Conservation (phyloP, 2,329 filamentous ascomycete genomes). For the Epichloe aotearoae region DNA sequence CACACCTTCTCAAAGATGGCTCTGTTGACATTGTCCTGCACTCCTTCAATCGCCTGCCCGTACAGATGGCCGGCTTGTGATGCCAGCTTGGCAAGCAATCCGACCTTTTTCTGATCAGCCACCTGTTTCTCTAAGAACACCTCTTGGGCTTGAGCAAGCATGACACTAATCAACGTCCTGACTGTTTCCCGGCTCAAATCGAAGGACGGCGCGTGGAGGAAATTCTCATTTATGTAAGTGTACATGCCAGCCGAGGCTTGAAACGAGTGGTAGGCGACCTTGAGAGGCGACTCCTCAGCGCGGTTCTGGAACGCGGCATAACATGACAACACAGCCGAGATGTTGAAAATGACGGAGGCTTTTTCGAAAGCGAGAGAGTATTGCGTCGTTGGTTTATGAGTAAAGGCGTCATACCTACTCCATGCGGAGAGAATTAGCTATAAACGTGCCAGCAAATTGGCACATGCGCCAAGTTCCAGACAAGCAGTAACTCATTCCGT, state of each 20-base stretch:
- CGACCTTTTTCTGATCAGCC: constrained; percentile 82
- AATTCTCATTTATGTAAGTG: constrained; percentile 99
- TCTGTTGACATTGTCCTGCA: constrained; percentile 83
- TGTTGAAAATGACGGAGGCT: constrained; percentile 98
- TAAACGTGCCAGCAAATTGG: too few species aligned
- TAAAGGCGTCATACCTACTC: constrained; percentile 94
- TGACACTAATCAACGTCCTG: constrained; percentile 84
- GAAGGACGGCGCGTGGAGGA: constrained; percentile 91
- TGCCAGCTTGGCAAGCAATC: constrained; percentile 80
- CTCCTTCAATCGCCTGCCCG: constrained; percentile 72
- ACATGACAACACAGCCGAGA: constrained; percentile 89
- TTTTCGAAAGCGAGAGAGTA: constrained; percentile 97
- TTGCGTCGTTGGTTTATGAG: constrained; percentile 91
- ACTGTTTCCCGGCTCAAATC: constrained; percentile 92
- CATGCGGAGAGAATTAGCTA: neutral
- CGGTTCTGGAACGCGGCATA: constrained; percentile 89
- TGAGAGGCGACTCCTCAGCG: constrained; percentile 82
- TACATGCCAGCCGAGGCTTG: constrained; percentile 99
- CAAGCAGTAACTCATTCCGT: constrained; percentile 12
- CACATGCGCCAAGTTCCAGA: neutral
- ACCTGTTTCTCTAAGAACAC: constrained; percentile 96
- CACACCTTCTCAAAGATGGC: constrained; percentile 92
- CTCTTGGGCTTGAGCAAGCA: constrained; percentile 91
- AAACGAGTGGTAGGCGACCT: constrained; percentile 95
- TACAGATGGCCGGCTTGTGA: constrained; percentile 86